Percentiles rank a stretch among this genome's conserved stretches.
These are phyloP conservation scores for Pholiota adiposa DNA, from an alignment of 1,284 basidiomycete species.

Conservation along the genomic window DNA sequence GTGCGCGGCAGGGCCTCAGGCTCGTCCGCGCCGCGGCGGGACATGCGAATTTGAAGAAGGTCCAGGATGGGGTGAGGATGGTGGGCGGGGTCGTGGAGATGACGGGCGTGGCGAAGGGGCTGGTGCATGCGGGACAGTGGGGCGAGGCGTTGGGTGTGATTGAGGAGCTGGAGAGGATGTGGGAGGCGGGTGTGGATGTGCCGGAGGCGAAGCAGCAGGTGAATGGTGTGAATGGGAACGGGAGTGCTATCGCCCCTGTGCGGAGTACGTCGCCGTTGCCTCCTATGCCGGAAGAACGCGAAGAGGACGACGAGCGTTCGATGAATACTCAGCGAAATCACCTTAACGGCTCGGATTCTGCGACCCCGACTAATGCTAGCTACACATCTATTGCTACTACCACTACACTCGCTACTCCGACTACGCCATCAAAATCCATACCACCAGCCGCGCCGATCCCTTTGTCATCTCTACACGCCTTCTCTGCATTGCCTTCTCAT, in stretches of 20 bases:
- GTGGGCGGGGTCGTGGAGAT: slow-evolving; percentile 79
- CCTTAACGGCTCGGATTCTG: background rate
- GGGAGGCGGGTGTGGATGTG: slow-evolving; percentile 52
- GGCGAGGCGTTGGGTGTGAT: slow-evolving; percentile 80
- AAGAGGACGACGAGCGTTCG: slow-evolving; percentile 19
- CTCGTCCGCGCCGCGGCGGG: slow-evolving; percentile 72
- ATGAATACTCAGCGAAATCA: slow-evolving; percentile 29
- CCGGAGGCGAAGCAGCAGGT: background rate
- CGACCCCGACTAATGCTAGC: background rate
- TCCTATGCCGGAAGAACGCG: slow-evolving; percentile 38
- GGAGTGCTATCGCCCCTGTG: slow-evolving; percentile 16
- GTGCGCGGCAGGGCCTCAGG: slow-evolving; percentile 78
- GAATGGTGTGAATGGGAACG: slow-evolving; percentile 8
- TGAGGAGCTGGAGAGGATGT: slow-evolving; percentile 74
- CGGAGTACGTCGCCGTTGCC: slow-evolving; percentile 30
- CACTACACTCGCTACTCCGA: background rate
- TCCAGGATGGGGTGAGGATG: slow-evolving; percentile 67
- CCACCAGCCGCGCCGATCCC: slow-evolving; percentile 15
- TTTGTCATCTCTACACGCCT: slow-evolving; percentile 72
- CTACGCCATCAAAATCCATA: background rate
- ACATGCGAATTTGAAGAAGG: slow-evolving; percentile 60
- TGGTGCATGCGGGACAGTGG: slow-evolving; percentile 87
- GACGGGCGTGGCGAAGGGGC: slow-evolving; percentile 66
- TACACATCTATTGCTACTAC: background rate
- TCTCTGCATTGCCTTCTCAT: slow-evolving; percentile 71